phyloP scores from a whole-genome alignment of 257 asterid genomes.

The Marsdenia floribunda region DNA sequence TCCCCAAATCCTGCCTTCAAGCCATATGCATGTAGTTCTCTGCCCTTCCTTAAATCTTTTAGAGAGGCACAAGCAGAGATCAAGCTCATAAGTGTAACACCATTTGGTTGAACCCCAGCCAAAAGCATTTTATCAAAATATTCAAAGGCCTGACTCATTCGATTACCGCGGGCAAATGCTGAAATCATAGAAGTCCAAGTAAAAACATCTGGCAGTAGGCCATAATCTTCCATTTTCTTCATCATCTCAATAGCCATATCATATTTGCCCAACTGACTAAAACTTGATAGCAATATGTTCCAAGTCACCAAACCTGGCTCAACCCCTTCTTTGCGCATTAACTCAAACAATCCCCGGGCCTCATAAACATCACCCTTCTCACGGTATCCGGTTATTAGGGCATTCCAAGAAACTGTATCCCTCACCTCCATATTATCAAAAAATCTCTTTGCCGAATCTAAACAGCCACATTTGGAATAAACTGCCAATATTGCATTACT shows the following conservation, averaged over 20 bases:
- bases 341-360: conserved; percentile 43
- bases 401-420: conserved; percentile 73
- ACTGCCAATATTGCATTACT: conserved; percentile 63
- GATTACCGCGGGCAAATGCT: conserved; percentile 57
- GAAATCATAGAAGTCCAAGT: conserved; percentile 72
- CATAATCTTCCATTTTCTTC: conserved; percentile 55
- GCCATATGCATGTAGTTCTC: conserved; percentile 55
- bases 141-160: conserved; percentile 41
- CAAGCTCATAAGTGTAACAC: conserved; percentile 54
- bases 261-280: conserved; percentile 51
- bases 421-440: conserved; percentile 45
- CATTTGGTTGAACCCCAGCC: conserved; percentile 58
- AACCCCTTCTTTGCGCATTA: conserved; percentile 47
- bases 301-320: conserved; percentile 66
- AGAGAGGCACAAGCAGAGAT: conserved; percentile 53
- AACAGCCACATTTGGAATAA: conserved; percentile 59
- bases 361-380: conserved; percentile 40
- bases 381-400: conserved; percentile 61
- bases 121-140: conserved; percentile 52
- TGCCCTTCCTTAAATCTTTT: conserved; percentile 58
- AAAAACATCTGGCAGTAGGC: conserved; percentile 57
- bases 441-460: conserved; percentile 44
- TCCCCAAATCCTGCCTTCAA: conserved; percentile 52
- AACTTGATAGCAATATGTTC: conserved; percentile 60
- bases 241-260: conserved; percentile 51